A percentile compares a stretch with the other conserved stretches of the same genome.
These are phyloP conservation scores for Sugiyamaella castrensis DNA, from an alignment of 1,139 yeast genomes.

Conservation along the genomic window DNA sequence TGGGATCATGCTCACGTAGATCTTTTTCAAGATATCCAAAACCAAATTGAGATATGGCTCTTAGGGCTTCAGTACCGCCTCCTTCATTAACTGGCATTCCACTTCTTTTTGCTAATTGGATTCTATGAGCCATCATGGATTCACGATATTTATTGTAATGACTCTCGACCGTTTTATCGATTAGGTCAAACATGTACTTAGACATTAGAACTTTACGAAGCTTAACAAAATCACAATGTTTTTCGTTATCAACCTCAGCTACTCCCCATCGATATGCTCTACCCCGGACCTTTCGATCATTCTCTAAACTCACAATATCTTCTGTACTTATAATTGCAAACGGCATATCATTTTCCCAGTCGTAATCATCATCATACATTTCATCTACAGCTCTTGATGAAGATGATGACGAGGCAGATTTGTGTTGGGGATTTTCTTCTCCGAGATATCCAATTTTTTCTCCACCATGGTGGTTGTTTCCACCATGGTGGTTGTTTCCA, in stretches of 20 bases:
- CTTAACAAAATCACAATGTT: slow-evolving; percentile 61
- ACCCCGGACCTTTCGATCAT: slow-evolving; percentile 51
- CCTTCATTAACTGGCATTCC: slow-evolving; percentile 19
- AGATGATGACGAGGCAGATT: neutral
- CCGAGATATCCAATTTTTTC: neutral
- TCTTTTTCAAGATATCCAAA: slow-evolving; percentile 42
- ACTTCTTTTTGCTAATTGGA: slow-evolving; percentile 47
- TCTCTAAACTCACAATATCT: slow-evolving; percentile 27
- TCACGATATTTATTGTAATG: slow-evolving; percentile 81
- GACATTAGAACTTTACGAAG: slow-evolving; percentile 62
- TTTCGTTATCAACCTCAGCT: slow-evolving; percentile 63
- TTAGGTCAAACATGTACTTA: slow-evolving; percentile 67
- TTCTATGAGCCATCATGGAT: slow-evolving; percentile 63
- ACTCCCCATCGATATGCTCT: slow-evolving; percentile 71
- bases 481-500: neutral
- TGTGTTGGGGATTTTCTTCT: neutral
- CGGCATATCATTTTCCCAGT: slow-evolving; percentile 44
- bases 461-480: neutral
- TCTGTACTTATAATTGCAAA: slow-evolving; percentile 58
- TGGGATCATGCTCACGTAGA: slow-evolving; percentile 45
- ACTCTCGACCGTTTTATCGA: slow-evolving; percentile 73
- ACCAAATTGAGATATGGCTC: slow-evolving; percentile 43
- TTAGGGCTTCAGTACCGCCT: slow-evolving; percentile 37
- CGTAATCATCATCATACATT: slow-evolving; percentile 20
- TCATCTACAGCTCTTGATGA: too few relatives aligned